These are phyloP conservation scores for Sporothrix variecibatus DNA, from an alignment of 2,329 filamentous ascomycete species.

Conservation along the genomic window DNA sequence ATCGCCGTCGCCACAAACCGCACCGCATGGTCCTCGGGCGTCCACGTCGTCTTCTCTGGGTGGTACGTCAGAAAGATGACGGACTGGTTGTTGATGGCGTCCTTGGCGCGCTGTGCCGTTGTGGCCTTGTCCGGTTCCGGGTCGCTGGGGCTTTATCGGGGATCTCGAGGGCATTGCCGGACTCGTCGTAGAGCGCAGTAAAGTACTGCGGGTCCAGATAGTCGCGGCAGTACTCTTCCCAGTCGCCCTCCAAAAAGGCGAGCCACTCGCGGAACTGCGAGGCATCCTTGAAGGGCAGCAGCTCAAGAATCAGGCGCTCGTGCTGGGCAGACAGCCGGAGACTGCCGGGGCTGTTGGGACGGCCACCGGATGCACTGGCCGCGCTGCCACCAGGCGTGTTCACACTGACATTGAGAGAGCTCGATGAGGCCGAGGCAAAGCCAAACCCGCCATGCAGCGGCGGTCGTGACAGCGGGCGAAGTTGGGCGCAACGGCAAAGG, in stretches of 20 bases:
- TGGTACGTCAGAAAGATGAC: conserved; percentile 41
- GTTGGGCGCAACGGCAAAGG: conserved; percentile 8
- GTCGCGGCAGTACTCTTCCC: conserved; percentile 43
- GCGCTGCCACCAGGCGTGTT: not conserved
- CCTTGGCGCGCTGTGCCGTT: conserved; percentile 37
- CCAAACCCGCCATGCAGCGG: not conserved
- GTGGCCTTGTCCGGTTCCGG: conserved; percentile 41
- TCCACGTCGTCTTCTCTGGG: conserved; percentile 43
- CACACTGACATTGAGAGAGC: not conserved
- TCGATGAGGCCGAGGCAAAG: conserved; percentile 15
- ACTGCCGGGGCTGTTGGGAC: not conserved
- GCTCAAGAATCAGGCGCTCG: conserved; percentile 44
- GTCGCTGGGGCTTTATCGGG: conserved; percentile 23
- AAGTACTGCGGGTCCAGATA: conserved; percentile 32
- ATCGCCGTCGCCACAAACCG: conserved; percentile 44
- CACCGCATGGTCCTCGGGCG: conserved; percentile 42
- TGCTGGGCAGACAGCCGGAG: conserved; percentile 38
- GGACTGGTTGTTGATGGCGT: conserved; percentile 37
- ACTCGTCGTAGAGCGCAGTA: conserved; percentile 22
- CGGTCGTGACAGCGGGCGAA: not conserved
- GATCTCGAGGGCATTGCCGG: conserved; percentile 3
- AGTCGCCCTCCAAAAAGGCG: conserved; percentile 39
- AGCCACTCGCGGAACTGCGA: conserved; percentile 43
- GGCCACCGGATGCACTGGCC: not conserved
- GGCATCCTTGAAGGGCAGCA: conserved; percentile 42